phyloP scores from a whole-genome alignment of 164 flowering plant species.

The Amborella trichopoda region DNA sequence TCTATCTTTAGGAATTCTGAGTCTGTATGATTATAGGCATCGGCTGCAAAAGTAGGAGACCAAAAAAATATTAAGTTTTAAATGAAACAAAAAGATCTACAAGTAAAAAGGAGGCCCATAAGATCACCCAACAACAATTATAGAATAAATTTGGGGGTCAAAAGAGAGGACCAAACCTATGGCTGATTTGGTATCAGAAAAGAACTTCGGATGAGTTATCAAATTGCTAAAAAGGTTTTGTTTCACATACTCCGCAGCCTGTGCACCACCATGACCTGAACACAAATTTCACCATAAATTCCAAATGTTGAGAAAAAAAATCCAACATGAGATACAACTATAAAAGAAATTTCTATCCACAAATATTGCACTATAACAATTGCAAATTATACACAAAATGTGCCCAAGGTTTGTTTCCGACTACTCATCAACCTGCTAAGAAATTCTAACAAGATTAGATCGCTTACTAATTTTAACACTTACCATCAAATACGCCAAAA shows the following conservation, averaged over 20 bases:
- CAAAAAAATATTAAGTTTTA: background rate
- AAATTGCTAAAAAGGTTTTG: slow-evolving; percentile 65
- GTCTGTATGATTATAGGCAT: slow-evolving; percentile 82
- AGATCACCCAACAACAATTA: no score
- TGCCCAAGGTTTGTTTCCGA: no score
- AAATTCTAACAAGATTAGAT: background rate
- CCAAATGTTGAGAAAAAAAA: no score
- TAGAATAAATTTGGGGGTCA: no score
- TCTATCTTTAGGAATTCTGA: slow-evolving; percentile 78
- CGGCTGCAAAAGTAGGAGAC: slow-evolving; percentile 38
- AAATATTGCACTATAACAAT: no score
- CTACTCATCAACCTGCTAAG: background rate
- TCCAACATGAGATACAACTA: no score
- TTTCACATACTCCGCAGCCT: slow-evolving; percentile 72
- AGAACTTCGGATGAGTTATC: slow-evolving; percentile 54
- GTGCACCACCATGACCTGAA: slow-evolving; percentile 82
- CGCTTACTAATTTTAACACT: background rate
- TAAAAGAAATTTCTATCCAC: no score
- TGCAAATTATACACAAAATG: no score
- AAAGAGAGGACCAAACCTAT: no score
- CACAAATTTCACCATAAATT: no score
- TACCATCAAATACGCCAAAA: slow-evolving; percentile 98
- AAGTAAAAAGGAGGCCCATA: no score
- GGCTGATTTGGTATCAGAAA: slow-evolving; percentile 58
- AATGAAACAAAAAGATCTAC: background rate